phyloP scores from a whole-genome alignment of 176 grass and related monocot genomes.

The Rhipidocladum racemiflorum region DNA sequence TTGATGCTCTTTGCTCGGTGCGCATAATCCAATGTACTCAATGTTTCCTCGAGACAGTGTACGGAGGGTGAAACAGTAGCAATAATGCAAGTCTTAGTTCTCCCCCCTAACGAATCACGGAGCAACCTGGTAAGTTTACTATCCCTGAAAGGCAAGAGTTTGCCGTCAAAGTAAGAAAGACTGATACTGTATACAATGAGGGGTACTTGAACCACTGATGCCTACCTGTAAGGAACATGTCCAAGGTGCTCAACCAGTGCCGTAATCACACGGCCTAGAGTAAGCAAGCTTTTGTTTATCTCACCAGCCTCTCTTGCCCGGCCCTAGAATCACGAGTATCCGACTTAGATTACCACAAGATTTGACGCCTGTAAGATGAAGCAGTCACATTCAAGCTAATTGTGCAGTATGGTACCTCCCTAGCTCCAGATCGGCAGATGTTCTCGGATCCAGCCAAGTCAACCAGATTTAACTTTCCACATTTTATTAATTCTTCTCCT shows the following conservation, averaged over 20 bases:
- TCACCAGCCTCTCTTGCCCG: conserved; percentile 97
- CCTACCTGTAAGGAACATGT: conserved; percentile 92
- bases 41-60: conserved; percentile 91
- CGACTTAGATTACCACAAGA: not conserved
- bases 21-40: conserved; percentile 96
- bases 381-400: not conserved
- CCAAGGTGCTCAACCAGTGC: conserved; percentile 95
- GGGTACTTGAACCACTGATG: conserved; percentile 4
- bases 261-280: conserved; percentile 93
- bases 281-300: conserved; percentile 99
- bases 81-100: conserved; percentile 98
- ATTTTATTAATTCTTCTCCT: conserved; percentile 98
- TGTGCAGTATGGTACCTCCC: conserved; percentile 59
- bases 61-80: conserved; percentile 98
- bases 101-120: conserved; percentile 91
- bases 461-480: conserved; percentile 91
- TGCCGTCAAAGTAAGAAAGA: conserved; percentile 16
- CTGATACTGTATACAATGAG: not conserved
- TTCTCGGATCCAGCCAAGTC: conserved; percentile 97
- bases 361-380: not conserved
- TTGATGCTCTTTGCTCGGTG: conserved; percentile 97
- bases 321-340: conserved; percentile 51
- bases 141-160: conserved; percentile 63
- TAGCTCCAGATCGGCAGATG: conserved; percentile 93
- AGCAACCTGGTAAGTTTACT: conserved; percentile 93